Evolutionary conservation across 306 rosid genomes (phyloP).

Genomic region (Quillaja saponaria): DNA sequence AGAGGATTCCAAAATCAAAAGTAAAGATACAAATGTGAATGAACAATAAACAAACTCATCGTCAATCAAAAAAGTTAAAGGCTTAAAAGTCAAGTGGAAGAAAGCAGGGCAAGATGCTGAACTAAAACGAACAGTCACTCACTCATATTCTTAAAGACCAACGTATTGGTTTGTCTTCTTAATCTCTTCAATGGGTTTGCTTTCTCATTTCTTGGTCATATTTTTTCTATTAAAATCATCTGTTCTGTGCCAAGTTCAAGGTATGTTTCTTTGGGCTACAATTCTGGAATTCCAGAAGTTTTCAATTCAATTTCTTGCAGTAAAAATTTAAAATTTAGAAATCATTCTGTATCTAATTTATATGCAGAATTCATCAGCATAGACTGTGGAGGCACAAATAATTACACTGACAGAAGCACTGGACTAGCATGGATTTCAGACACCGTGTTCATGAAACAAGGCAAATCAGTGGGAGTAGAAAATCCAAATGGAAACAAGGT

Average conservation of each 20-base stretch:
- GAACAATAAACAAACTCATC: conserved; percentile 48
- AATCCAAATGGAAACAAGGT: conserved; percentile 50
- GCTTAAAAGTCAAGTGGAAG: conserved; percentile 22
- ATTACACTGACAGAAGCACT: conserved; percentile 66
- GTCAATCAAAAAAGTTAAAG: conserved; percentile 39
- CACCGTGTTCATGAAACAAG: conserved; percentile 51
- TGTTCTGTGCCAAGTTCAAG: conserved; percentile 70
- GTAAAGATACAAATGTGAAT: conserved; percentile 51
- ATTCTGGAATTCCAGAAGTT: not conserved
- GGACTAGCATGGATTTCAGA: conserved; percentile 84
- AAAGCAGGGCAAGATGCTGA: conserved; percentile 42
- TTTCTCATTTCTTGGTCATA: conserved; percentile 37
- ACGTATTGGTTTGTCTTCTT: conserved; percentile 38
- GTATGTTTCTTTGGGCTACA: conserved; percentile 42
- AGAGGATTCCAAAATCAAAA: conserved; percentile 55
- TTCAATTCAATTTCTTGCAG: conserved; percentile 17
- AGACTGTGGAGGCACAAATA: conserved; percentile 78
- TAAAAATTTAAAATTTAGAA: not conserved
- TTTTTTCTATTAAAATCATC: conserved; percentile 45
- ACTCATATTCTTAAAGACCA: conserved; percentile 33
- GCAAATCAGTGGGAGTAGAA: conserved; percentile 48
- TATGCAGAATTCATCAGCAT: conserved; percentile 80
- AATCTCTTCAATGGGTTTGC: conserved; percentile 54
- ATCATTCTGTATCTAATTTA: not conserved
- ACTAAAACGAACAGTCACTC: conserved; percentile 39